Conservation (phyloP, 345 rosid genomes). For the Sisymbrium irio region DNA sequence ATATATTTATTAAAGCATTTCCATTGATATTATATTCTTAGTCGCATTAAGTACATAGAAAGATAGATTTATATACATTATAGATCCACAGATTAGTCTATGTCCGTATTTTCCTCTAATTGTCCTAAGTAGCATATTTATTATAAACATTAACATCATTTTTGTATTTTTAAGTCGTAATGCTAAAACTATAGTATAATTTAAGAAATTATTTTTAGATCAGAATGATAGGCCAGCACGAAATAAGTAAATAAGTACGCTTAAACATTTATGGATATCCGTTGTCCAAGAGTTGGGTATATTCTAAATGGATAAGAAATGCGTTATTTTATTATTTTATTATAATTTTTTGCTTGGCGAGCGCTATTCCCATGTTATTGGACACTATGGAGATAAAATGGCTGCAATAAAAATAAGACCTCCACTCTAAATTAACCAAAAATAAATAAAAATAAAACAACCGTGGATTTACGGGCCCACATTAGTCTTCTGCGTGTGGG, state of each 20-base stretch:
- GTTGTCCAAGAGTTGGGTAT: conserved; percentile 18
- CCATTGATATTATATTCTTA: no score
- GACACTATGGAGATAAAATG: conserved; percentile 23
- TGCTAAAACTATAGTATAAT: neutral
- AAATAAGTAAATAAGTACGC: neutral
- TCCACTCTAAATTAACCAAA: conserved; percentile 8
- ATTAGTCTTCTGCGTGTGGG: conserved; percentile 23
- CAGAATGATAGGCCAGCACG: neutral
- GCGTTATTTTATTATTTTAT: neutral
- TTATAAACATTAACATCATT: neutral
- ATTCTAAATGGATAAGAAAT: conserved; percentile 14
- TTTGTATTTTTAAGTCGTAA: neutral
- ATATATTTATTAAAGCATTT: no score
- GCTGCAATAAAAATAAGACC: conserved; percentile 14
- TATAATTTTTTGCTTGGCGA: neutral
- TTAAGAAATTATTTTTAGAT: neutral
- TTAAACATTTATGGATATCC: neutral
- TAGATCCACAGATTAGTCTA: no score
- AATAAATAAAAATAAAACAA: neutral
- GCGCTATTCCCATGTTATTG: conserved; percentile 39
- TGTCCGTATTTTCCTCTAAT: no score
- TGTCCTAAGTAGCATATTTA: neutral
- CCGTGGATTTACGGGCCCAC: conserved; percentile 21
- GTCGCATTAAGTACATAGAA: no score
- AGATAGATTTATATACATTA: no score